Evolutionary conservation across 805 yeast species (phyloP).

Genomic region (Peterozyma xylosa): DNA sequence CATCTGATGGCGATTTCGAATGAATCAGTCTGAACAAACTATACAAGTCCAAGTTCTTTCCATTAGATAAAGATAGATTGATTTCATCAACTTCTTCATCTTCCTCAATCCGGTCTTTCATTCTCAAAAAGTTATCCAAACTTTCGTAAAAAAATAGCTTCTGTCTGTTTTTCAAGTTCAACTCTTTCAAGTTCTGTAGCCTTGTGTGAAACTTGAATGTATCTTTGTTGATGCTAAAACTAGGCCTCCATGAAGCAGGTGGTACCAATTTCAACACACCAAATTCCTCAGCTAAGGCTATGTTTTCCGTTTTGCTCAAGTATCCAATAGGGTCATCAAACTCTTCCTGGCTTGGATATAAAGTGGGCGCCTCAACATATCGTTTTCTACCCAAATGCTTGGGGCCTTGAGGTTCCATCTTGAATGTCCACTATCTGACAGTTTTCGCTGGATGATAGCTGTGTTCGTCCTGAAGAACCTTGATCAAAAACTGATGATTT

Average conservation of each 20-base stretch:
- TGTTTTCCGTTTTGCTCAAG: constrained; percentile 31
- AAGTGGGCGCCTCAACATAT: constrained; percentile 35
- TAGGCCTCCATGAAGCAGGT: constrained; percentile 46
- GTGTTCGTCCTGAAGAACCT: too few species aligned
- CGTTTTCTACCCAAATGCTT: background rate
- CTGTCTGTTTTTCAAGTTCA: constrained; percentile 56
- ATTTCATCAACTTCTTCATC: constrained; percentile 10
- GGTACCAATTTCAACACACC: constrained; percentile 50
- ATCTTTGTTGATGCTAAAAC: constrained; percentile 42
- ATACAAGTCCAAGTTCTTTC: constrained; percentile 23
- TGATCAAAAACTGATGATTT: too few species aligned
- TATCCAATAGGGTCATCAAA: constrained; percentile 43
- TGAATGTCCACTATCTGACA: too few species aligned
- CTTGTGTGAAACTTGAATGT: constrained; percentile 62
- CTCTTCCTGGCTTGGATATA: constrained; percentile 35
- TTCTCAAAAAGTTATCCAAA: constrained; percentile 46
- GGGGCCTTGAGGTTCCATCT: too few species aligned
- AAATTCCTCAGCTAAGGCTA: constrained; percentile 33
- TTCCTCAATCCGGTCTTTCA: constrained; percentile 22
- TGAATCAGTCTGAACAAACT: constrained; percentile 22
- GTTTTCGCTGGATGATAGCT: too few species aligned
- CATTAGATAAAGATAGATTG: constrained; percentile 6
- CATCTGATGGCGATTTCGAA: background rate
- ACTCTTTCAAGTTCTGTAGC: constrained; percentile 57
- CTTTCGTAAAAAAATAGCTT: constrained; percentile 57